phyloP scores from a whole-genome alignment of 148 eudicot species.

The Camellia granthamiana region DNA sequence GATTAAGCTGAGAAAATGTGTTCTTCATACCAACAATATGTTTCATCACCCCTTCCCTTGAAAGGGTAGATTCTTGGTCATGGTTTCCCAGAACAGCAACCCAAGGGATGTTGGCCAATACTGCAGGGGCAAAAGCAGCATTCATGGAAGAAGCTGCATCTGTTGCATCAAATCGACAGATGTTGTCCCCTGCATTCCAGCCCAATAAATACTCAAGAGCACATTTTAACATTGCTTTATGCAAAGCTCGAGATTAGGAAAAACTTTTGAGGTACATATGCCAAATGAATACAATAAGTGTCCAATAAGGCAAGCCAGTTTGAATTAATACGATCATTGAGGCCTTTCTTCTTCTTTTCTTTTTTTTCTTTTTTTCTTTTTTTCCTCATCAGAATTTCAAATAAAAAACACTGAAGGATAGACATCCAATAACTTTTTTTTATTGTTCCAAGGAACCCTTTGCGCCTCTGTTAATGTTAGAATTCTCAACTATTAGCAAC shows the following conservation, averaged over 20 bases:
- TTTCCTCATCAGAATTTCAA: background rate
- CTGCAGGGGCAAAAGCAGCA: constrained; percentile 77
- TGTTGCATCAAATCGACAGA: constrained; percentile 61
- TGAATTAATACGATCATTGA: too few relatives aligned
- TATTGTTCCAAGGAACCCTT: background rate
- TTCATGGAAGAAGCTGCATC: constrained; percentile 68
- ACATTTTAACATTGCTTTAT: background rate
- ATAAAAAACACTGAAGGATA: background rate
- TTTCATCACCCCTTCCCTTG: constrained; percentile 79
- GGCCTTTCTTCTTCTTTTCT: background rate
- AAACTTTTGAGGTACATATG: background rate
- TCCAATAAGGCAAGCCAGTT: background rate
- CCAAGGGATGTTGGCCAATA: constrained; percentile 72
- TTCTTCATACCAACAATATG: constrained; percentile 65
- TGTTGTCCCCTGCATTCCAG: constrained; percentile 71
- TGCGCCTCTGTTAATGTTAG: background rate
- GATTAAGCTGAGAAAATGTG: constrained; percentile 71
- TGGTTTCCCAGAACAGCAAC: constrained; percentile 94
- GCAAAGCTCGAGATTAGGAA: constrained; percentile 7
- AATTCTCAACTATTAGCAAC: background rate
- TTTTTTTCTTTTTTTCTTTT: background rate
- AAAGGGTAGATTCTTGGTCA: constrained; percentile 76
- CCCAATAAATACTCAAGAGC: background rate
- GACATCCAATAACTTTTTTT: background rate
- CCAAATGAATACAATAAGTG: background rate